These are phyloP conservation scores for Spathaspora boniae DNA, from an alignment of 805 yeast genomes.

Conservation along the genomic window DNA sequence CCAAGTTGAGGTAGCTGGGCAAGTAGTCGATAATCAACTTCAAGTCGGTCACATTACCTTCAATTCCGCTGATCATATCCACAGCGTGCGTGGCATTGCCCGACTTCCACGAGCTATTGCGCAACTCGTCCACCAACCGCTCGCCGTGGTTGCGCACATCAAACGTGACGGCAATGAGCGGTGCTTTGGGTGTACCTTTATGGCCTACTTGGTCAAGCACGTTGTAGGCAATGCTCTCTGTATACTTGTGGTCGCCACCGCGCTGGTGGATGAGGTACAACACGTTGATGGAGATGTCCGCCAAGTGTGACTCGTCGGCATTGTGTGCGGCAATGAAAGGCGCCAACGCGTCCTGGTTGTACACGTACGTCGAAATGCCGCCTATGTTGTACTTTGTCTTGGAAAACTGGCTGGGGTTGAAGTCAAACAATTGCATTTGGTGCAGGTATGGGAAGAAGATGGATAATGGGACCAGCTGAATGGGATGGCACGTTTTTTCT, in stretches of 20 bases:
- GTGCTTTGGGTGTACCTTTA: too few relatives aligned
- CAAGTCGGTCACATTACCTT: slow-evolving; percentile 46
- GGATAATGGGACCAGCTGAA: too few relatives aligned
- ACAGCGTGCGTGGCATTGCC: slow-evolving; percentile 50
- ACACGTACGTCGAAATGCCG: slow-evolving; percentile 44
- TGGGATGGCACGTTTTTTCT: too few relatives aligned
- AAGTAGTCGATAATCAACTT: slow-evolving; percentile 41
- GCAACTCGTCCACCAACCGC: slow-evolving; percentile 30
- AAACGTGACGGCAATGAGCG: slow-evolving; percentile 46
- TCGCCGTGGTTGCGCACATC: slow-evolving; percentile 58
- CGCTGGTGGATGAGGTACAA: slow-evolving; percentile 48
- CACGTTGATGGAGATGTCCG: slow-evolving; percentile 34
- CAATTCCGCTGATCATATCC: slow-evolving; percentile 48
- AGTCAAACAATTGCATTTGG: slow-evolving; percentile 15
- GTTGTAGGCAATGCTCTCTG: slow-evolving; percentile 40
- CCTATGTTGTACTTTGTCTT: slow-evolving; percentile 29
- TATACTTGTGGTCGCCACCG: slow-evolving; percentile 30
- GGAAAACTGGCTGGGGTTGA: slow-evolving; percentile 15
- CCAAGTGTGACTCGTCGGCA: slow-evolving; percentile 6
- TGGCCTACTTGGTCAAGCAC: slow-evolving; percentile 20
- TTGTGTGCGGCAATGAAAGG: slow-evolving; percentile 21
- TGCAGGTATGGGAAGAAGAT: background rate
- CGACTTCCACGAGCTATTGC: slow-evolving; percentile 43
- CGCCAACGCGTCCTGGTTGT: slow-evolving; percentile 33
- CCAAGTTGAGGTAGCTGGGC: slow-evolving; percentile 38